A percentile compares a stretch with the other conserved stretches of the same genome.
These are phyloP conservation scores for Brassica balearica DNA, from an alignment of 441 rosid species.

Conservation along the genomic window DNA sequence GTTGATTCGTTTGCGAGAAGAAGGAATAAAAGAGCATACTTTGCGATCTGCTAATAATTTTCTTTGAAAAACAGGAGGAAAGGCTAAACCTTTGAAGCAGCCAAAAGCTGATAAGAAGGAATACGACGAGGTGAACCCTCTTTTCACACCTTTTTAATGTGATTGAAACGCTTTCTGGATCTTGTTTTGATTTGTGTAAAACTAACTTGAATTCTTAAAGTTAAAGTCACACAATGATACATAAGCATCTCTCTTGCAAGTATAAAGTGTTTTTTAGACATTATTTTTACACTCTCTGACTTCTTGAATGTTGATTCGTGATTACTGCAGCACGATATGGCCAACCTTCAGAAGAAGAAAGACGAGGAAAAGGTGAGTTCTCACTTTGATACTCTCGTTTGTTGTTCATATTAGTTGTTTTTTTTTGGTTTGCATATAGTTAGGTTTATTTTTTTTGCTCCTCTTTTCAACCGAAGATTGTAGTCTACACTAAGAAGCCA, in stretches of 20 bases:
- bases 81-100: slow-evolving; percentile 95
- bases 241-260: background rate
- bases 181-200: background rate
- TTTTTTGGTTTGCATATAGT: slow-evolving; percentile 13
- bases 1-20: background rate
- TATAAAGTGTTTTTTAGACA: background rate
- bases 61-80: slow-evolving; percentile 66
- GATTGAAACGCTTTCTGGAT: slow-evolving; percentile 13
- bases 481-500: background rate
- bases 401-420: background rate
- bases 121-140: slow-evolving; percentile 76
- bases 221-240: background rate
- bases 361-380: slow-evolving; percentile 83
- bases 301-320: slow-evolving; percentile 1
- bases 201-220: background rate
- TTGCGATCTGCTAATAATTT: slow-evolving; percentile 21
- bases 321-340: slow-evolving; percentile 64
- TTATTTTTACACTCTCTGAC: background rate
- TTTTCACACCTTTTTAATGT: background rate
- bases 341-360: slow-evolving; percentile 84
- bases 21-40: background rate
- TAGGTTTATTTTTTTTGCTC: background rate
- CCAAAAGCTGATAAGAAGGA: slow-evolving; percentile 85
- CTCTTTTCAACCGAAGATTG: background rate
- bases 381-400: background rate